Evolutionary conservation across 306 rosid genomes (phyloP).

Genomic region (Cajanus cajan): DNA sequence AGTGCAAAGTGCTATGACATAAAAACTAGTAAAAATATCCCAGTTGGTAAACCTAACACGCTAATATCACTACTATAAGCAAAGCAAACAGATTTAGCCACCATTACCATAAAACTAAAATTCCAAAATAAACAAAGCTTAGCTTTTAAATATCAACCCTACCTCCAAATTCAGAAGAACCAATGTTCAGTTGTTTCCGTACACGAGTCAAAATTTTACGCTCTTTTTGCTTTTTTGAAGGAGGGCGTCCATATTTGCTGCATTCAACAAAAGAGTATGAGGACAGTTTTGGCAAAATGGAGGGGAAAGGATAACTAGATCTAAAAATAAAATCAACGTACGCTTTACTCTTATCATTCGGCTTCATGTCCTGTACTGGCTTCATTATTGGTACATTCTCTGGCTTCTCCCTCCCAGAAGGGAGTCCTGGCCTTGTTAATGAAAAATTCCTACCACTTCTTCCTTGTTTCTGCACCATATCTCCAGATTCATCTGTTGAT

Average conservation of each 20-base stretch:
- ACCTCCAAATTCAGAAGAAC: slow-evolving; percentile 76
- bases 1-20: not conserved
- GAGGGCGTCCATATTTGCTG: slow-evolving; percentile 87
- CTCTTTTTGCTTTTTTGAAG: slow-evolving; percentile 80
- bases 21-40: slow-evolving; percentile 2
- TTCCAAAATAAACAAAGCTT: slow-evolving; percentile 1
- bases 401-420: slow-evolving; percentile 57
- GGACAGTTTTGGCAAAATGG: not conserved
- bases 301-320: slow-evolving; percentile 4
- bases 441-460: slow-evolving; percentile 72
- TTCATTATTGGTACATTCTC: slow-evolving; percentile 50
- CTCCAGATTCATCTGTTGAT: slow-evolving; percentile 61
- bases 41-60: not conserved
- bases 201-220: slow-evolving; percentile 61
- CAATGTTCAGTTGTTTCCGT: slow-evolving; percentile 48
- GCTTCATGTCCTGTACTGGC: slow-evolving; percentile 53
- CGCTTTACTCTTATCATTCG: slow-evolving; percentile 69
- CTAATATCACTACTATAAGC: slow-evolving; percentile 20
- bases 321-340: slow-evolving; percentile 32
- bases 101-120: not conserved
- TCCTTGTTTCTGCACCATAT: slow-evolving; percentile 65
- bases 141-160: slow-evolving; percentile 26
- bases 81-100: not conserved
- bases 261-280: slow-evolving; percentile 31
- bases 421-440: slow-evolving; percentile 50